phyloP scores from a whole-genome alignment of 495 filamentous ascomycete genomes.

The Trypethelium eluteriae region DNA sequence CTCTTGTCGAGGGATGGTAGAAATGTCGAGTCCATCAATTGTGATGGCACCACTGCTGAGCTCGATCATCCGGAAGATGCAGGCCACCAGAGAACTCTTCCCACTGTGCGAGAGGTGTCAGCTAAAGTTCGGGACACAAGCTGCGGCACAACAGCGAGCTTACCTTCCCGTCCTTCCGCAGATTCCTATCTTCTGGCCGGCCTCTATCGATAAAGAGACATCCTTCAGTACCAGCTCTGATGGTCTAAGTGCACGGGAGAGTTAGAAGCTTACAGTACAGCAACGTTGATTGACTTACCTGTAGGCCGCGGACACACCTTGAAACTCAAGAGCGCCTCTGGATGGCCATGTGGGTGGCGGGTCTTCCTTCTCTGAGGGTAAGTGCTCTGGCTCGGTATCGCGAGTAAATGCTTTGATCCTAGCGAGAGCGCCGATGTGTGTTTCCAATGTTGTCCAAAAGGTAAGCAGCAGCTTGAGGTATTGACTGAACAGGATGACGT shows the following conservation, averaged over 20 bases:
- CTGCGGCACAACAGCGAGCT: background rate
- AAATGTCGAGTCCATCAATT: slow-evolving; percentile 15
- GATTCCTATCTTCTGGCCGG: slow-evolving; percentile 54
- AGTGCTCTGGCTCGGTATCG: slow-evolving; percentile 44
- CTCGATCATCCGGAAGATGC: slow-evolving; percentile 13
- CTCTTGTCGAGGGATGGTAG: slow-evolving; percentile 11
- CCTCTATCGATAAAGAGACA: slow-evolving; percentile 43
- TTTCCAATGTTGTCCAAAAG: slow-evolving; percentile 54
- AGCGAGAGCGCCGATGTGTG: slow-evolving; percentile 49
- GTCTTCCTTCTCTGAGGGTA: slow-evolving; percentile 35
- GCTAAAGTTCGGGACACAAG: background rate
- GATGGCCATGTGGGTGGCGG: slow-evolving; percentile 44
- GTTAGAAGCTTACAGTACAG: background rate
- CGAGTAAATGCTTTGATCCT: slow-evolving; percentile 52
- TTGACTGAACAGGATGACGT: slow-evolving; percentile 50
- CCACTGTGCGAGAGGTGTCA: slow-evolving; percentile 9
- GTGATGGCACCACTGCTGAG: background rate
- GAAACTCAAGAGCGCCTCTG: slow-evolving; percentile 46
- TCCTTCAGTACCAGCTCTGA: slow-evolving; percentile 39
- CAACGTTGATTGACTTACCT: slow-evolving; percentile 13
- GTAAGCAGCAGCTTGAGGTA: slow-evolving; percentile 45
- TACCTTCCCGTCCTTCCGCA: slow-evolving; percentile 28
- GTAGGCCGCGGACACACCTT: slow-evolving; percentile 36
- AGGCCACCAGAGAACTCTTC: slow-evolving; percentile 15
- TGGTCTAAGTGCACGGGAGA: background rate